Conservation (phyloP, 306 rosid species). For the Pyrus communis region DNA sequence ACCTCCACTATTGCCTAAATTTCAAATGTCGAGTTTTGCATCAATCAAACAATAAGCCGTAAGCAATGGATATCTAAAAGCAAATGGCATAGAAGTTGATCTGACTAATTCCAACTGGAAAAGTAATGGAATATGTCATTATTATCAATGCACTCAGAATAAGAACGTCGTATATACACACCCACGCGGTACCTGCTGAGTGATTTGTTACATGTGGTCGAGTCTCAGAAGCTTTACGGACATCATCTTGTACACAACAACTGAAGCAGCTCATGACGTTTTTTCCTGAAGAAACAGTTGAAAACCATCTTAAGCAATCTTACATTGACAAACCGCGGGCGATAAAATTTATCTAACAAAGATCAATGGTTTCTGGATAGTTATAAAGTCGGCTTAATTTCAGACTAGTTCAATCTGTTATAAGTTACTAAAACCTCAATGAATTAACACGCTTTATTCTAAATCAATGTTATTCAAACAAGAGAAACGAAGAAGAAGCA, state of each 20-base stretch:
- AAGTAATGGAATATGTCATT: background rate
- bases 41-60: conserved; percentile 1
- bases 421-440: background rate
- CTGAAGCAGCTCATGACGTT: conserved; percentile 71
- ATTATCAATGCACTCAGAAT: background rate
- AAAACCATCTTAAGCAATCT: background rate
- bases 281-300: conserved; percentile 18
- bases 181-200: conserved; percentile 27
- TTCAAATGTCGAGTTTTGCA: background rate
- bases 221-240: conserved; percentile 29
- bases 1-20: conserved; percentile 35
- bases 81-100: background rate
- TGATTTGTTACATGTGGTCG: conserved; percentile 28
- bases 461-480: background rate
- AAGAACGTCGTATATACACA: background rate
- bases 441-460: background rate
- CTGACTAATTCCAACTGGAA: background rate
- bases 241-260: conserved; percentile 52
- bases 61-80: background rate
- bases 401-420: background rate
- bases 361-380: background rate
- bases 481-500: background rate
- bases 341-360: background rate
- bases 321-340: background rate
- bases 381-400: background rate